Evolutionary conservation across 768 basidiomycete genomes (phyloP).

Genomic region (Pholiota molesta): DNA sequence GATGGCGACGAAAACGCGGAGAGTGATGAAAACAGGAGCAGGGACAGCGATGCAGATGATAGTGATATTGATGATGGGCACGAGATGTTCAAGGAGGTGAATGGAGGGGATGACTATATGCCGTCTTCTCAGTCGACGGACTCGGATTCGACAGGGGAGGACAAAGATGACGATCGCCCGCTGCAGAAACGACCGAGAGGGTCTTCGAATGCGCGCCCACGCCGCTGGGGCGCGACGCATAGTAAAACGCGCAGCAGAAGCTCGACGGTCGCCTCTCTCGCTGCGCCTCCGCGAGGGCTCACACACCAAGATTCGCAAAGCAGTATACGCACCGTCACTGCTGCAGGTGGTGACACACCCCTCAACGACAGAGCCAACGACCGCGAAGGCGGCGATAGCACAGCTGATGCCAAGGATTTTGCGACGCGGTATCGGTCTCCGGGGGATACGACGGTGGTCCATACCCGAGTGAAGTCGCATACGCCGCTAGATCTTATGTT

Average conservation of each 20-base stretch:
- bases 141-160: conserved; percentile 52
- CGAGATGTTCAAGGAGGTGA: background rate
- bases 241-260: conserved; percentile 58
- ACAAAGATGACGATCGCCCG: conserved; percentile 22
- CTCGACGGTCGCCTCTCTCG: conserved; percentile 66
- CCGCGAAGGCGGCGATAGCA: conserved; percentile 18
- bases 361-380: conserved; percentile 19
- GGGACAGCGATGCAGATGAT: conserved; percentile 47
- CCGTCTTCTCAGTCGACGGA: conserved; percentile 76
- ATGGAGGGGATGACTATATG: conserved; percentile 44
- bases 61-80: background rate
- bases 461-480: background rate
- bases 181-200: background rate
- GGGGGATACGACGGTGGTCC: background rate
- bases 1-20: conserved; percentile 28
- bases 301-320: conserved; percentile 58
- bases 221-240: conserved; percentile 33
- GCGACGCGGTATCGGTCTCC: background rate
- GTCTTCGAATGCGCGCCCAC: conserved; percentile 19
- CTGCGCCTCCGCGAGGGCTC: conserved; percentile 36
- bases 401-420: background rate
- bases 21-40: background rate
- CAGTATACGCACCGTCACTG: conserved; percentile 75
- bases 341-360: conserved; percentile 33
- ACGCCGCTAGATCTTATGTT: background rate